A percentile compares a stretch with the other conserved stretches of the same genome.
Conservation (phyloP, 345 rosid genomes). For the Balakata baccata region DNA sequence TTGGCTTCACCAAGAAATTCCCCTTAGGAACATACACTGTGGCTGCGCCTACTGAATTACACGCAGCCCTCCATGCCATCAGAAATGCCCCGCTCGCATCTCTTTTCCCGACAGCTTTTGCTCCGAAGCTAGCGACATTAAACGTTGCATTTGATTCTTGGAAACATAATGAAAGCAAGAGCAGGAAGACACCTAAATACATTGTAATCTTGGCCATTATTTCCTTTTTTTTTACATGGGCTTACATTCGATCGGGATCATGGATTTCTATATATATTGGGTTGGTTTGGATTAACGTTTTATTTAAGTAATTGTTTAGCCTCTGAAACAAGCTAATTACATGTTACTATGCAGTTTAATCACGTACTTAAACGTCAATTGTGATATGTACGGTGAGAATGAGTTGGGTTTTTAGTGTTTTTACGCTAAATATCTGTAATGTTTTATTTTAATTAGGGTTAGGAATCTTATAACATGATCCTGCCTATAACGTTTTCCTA, state of each 20-base stretch:
- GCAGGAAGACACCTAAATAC: background rate
- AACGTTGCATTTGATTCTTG: constrained; percentile 29
- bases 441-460: background rate
- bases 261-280: background rate
- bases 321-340: background rate
- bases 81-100: constrained; percentile 53
- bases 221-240: background rate
- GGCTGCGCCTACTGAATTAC: constrained; percentile 35
- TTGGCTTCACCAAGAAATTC: constrained; percentile 19
- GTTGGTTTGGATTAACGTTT: background rate
- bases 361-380: background rate
- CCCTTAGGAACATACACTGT: constrained; percentile 46
- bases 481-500: background rate
- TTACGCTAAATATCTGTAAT: constrained; percentile 10
- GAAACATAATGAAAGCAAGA: constrained; percentile 13
- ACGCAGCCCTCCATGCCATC: constrained; percentile 51
- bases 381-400: constrained; percentile 16
- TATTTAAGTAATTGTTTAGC: background rate
- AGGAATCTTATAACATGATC: background rate
- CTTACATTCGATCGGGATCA: background rate
- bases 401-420: background rate
- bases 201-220: background rate
- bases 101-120: constrained; percentile 48
- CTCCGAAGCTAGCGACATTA: constrained; percentile 58
- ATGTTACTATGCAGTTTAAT: constrained; percentile 6